These are phyloP conservation scores for Fremontodendron californicum DNA, from an alignment of 345 rosid genomes.

Conservation along the genomic window DNA sequence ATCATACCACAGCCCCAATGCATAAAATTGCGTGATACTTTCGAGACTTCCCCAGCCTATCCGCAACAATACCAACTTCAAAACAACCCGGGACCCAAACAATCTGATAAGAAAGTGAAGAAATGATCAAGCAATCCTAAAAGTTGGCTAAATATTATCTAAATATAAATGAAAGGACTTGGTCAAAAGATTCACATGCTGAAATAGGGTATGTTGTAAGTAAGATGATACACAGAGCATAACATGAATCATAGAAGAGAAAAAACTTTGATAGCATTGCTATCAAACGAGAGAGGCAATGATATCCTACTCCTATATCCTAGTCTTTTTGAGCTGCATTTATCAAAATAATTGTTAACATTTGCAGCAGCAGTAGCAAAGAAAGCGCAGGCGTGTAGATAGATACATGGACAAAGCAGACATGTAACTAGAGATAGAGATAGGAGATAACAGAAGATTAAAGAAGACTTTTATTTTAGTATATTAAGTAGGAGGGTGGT, in stretches of 20 bases:
- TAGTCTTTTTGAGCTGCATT: not conserved
- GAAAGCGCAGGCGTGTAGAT: not conserved
- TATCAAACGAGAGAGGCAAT: not conserved
- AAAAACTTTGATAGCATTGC: not conserved
- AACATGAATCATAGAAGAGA: not conserved
- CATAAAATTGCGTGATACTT: slow-evolving; percentile 75
- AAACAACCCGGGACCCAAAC: slow-evolving; percentile 7
- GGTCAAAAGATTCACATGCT: not conserved
- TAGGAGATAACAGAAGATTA: not conserved
- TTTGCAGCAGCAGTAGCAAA: slow-evolving; percentile 23
- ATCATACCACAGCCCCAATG: slow-evolving; percentile 95
- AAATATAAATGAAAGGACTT: not conserved
- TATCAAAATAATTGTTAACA: not conserved
- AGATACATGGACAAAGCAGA: not conserved
- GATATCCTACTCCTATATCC: not conserved
- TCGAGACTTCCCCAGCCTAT: slow-evolving; percentile 69
- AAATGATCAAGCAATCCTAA: not conserved
- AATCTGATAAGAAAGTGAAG: slow-evolving; percentile 1
- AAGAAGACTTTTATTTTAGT: not conserved
- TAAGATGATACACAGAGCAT: not conserved
- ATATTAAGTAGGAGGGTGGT: not conserved
- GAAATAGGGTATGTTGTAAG: not conserved
- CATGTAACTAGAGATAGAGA: not conserved
- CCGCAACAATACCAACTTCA: slow-evolving; percentile 44
- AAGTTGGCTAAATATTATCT: not conserved